These are phyloP conservation scores for Pezicula carpinea DNA, from an alignment of 2,329 filamentous ascomycete species.

Conservation along the genomic window DNA sequence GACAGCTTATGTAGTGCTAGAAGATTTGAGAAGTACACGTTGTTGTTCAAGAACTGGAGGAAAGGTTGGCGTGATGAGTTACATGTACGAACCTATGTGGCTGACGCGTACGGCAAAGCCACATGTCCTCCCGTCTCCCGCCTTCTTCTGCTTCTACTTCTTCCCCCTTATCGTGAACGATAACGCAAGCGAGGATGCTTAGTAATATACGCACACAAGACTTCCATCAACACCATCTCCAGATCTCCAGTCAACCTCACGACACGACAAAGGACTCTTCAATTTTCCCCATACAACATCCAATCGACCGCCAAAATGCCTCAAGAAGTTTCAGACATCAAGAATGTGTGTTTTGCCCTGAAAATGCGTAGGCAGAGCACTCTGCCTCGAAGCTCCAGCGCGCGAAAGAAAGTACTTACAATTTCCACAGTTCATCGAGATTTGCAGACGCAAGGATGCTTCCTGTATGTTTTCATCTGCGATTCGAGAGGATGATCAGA, in stretches of 20 bases:
- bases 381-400: background rate
- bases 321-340: conserved; percentile 97
- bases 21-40: too few relatives aligned
- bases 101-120: conserved; percentile 2
- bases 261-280: conserved; percentile 10
- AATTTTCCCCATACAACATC: conserved; percentile 16
- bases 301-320: conserved; percentile 75
- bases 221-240: conserved; percentile 1
- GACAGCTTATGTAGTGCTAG: too few relatives aligned
- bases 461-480: conserved; percentile 73
- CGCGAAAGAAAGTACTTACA: background rate
- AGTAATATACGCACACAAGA: conserved; percentile 13
- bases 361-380: background rate
- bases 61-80: too few relatives aligned
- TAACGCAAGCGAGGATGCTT: conserved; percentile 5
- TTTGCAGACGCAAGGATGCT: conserved; percentile 99
- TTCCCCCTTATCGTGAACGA: conserved; percentile 11
- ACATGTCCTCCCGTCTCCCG: conserved; percentile 6
- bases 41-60: too few relatives aligned
- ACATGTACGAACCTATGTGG: too few relatives aligned
- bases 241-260: conserved; percentile 6
- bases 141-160: conserved; percentile 1
- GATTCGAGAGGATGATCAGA: background rate
- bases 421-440: conserved; percentile 91
- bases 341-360: conserved; percentile 53